phyloP scores from a whole-genome alignment of 305 asterid species.

The Solanum chacoense region DNA sequence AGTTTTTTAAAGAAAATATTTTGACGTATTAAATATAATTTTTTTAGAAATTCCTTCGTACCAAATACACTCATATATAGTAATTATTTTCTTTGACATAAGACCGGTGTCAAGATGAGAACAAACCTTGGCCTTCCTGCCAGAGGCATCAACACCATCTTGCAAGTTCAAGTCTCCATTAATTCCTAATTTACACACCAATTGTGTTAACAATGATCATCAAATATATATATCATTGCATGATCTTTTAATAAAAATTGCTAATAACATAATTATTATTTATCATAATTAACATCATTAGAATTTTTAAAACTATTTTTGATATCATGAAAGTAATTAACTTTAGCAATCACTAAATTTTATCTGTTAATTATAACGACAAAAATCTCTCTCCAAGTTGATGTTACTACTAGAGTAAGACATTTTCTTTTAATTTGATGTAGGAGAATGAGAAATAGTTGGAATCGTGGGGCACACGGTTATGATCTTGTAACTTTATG shows the following conservation, averaged over 20 bases:
- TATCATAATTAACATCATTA: too few relatives aligned
- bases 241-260: background rate
- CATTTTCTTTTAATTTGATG: background rate
- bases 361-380: background rate
- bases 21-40: background rate
- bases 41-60: background rate
- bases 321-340: background rate
- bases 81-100: background rate
- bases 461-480: background rate
- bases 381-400: background rate
- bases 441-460: background rate
- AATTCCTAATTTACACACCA: constrained; percentile 25
- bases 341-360: background rate
- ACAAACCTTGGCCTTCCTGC: constrained; percentile 53
- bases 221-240: background rate
- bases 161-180: constrained; percentile 62
- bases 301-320: background rate
- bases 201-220: background rate
- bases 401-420: background rate
- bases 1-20: background rate
- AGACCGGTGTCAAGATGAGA: background rate
- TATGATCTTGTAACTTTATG: too few relatives aligned
- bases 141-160: constrained; percentile 64
- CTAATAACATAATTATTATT: too few relatives aligned
- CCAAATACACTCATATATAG: background rate